Base-by-base conservation (phyloP, 164 flowering plant genomes). In the Liquidambar formosana region DNA sequence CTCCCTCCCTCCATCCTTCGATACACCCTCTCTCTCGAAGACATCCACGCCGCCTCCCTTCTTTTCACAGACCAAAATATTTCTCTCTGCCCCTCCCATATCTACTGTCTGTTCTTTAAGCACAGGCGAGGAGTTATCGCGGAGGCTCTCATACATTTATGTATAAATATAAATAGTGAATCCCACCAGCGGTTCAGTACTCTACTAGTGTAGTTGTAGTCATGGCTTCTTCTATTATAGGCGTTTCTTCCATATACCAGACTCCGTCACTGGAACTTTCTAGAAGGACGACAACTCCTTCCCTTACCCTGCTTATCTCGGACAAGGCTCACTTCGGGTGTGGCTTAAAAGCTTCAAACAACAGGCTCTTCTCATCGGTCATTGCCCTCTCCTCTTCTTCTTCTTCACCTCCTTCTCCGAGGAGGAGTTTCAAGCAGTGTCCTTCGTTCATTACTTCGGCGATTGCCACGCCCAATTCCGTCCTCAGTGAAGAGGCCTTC, bases 401-500 rank as follows among this genome's bases (percentile, higher is more conserved):
- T 33, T 33, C 41, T 33, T 33, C n/a, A n/a, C n/a, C 41, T 33
- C 6, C 12, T 67, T 64, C 75, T 4, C 52, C 60, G n/a, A 64
- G 66, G 22, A 66, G 65, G 64, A 18, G 52, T 18, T 5, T 25
- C 6, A 61, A 60, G 9, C 21, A 45, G 26, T 11, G 51, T 53
- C 48, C 68, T 15, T 33, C 73, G 11, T 57, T 68, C n/a, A 46
- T 69, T 54, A 70, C 85, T 16, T 76, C 74, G 4, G 94, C 92
- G 0, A 77, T 88, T 47, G 90, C 87, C 1, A 84, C 95, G 11
- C 89, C 89, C n/a, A 88, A 89, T 69, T 85, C 89, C 21, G 76
- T 88, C 9, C 75, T 86, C 66, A 89, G 88, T 46, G 92, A 88
- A 67, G 87, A 82, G 77, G 90, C 89, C 8, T 89, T 89, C 73